These are phyloP conservation scores for Vaccinium darrowii DNA, from an alignment of 148 eudicot genomes.

Conservation along the genomic window DNA sequence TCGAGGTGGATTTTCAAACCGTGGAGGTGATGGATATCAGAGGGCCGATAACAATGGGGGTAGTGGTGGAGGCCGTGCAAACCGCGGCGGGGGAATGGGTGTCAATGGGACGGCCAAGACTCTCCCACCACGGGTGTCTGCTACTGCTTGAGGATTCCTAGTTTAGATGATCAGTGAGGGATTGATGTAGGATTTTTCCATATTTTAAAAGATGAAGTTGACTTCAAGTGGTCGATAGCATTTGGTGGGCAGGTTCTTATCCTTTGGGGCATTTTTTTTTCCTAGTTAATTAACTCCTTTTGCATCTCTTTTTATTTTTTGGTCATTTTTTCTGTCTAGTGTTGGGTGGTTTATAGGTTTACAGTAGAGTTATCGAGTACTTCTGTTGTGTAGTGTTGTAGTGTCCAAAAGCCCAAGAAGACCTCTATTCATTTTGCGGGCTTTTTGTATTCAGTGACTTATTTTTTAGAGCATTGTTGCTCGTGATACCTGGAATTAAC, in stretches of 20 bases:
- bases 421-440: conserved; percentile 13
- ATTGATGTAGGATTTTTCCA: not conserved
- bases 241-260: conserved; percentile 6
- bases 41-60: conserved; percentile 34
- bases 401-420: conserved; percentile 7
- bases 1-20: conserved; percentile 44
- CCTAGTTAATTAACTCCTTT: not conserved
- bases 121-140: conserved; percentile 9
- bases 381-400: conserved; percentile 2
- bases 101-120: not conserved
- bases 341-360: conserved; percentile 1
- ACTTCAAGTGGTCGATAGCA: not conserved
- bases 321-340: not conserved
- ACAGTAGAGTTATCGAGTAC: not conserved
- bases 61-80: conserved; percentile 42
- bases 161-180: conserved; percentile 10
- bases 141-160: conserved; percentile 7
- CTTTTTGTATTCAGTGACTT: not conserved
- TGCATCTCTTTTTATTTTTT: not conserved
- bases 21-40: conserved; percentile 58
- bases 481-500: not conserved
- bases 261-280: not conserved
- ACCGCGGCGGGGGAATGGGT: conserved; percentile 17
- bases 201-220: not conserved
- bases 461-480: not conserved